Evolutionary conservation across 345 rosid species (phyloP), one percentile per base, ranked within the genome.

Genomic region (Psidium friedrichsthalianum): DNA sequence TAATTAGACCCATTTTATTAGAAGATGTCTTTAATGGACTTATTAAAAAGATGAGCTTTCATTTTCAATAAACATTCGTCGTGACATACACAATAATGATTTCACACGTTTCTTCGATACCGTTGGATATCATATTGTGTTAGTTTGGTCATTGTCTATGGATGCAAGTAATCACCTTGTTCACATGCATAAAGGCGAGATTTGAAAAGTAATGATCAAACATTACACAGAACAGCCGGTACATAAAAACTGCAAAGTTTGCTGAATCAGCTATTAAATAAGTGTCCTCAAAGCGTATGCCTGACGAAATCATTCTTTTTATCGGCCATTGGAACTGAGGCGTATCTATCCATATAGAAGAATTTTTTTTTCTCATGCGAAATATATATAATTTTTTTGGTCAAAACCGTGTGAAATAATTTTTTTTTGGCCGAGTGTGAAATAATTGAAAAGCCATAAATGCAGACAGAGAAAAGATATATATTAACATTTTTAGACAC

Each of bases 201-300:
- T 69, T 16, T 2, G 9, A 16, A 9, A 24, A 56, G 5, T 56
- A 3, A 24, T 8, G 5, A 24, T 22, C 3, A 22, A 13, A 5
- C n/a, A 22, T 10, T 1, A 12, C 5, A 32, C 25, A 8, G 36
- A 69, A 36, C 3, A 8, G 1, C 18, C 0, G 0, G 8, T 32
- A 11, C 3, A 5, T 36, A 32, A 42, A 42, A 32, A 69, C 3
- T 0, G 6, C 12, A 7, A 16, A 64, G 10, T 4, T 64, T 32
- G 21, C 40, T 6, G 1, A 13, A 14, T 59, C n/a, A 12, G 15
- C 25, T 11, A 25, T 57, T 24, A 25, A 57, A 1, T 5, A 64
- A 8, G 24, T 16, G 3, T 16, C 6, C 6, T 64, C 11, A 1
- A 64, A 64, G 11, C 13, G 18, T 7, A 29, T 59, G 9, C 6